Percentiles rank a stretch among this genome's conserved stretches.
These are phyloP conservation scores for Escovopsis sp. DNA, from an alignment of 2,329 filamentous ascomycete species.

Conservation along the genomic window DNA sequence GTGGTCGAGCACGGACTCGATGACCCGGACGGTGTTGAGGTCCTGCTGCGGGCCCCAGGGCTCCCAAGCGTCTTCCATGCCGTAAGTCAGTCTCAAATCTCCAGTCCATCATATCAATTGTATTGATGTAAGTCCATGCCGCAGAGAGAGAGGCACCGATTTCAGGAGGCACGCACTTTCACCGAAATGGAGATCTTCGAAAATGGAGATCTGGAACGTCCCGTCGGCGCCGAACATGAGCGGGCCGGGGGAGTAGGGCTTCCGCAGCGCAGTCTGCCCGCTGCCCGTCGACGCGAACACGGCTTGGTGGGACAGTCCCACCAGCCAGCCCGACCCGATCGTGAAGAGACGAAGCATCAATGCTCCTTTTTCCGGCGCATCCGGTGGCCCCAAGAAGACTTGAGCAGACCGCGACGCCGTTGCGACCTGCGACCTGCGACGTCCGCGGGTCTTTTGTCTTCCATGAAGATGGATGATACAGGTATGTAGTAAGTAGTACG, in stretches of 20 bases:
- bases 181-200: constrained; percentile 58
- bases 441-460: no score
- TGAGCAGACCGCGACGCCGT: no score
- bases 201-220: constrained; percentile 41
- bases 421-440: no score
- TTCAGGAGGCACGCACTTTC: constrained; percentile 32
- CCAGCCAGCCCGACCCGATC: neutral
- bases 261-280: neutral
- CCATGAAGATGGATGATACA: no score
- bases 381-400: neutral
- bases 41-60: constrained; percentile 38
- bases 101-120: no score
- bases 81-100: no score
- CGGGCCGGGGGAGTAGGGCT: neutral
- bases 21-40: constrained; percentile 38
- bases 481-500: no score
- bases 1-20: constrained; percentile 40
- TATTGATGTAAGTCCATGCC: no score
- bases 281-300: neutral
- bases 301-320: constrained; percentile 1
- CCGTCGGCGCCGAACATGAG: constrained; percentile 26
- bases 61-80: constrained; percentile 31
- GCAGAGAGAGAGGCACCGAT: no score
- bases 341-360: neutral
- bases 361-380: neutral